phyloP scores from a whole-genome alignment of 495 filamentous ascomycete genomes.

The Ramalina peruviana region DNA sequence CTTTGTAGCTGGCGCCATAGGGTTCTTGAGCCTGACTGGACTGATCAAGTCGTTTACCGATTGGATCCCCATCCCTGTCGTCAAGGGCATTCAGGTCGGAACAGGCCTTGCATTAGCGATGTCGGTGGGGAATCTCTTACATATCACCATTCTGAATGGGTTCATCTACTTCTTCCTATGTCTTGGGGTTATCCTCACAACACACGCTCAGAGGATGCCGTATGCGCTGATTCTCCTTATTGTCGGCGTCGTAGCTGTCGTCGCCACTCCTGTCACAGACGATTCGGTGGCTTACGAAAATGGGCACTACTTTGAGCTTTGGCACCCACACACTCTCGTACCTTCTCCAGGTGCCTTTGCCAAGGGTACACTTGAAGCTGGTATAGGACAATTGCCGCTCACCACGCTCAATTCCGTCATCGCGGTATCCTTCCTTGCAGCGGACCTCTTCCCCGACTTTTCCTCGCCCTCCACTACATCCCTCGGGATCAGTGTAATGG shows the following conservation, averaged over 20 bases:
- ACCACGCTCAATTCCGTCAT: conserved; percentile 86
- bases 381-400: conserved; percentile 74
- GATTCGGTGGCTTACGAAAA: conserved; percentile 1
- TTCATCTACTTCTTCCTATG: conserved; percentile 30
- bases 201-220: conserved; percentile 45
- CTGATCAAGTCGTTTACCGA: conserved; percentile 52
- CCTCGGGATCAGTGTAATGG: conserved; percentile 64
- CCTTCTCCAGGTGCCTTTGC: conserved; percentile 33
- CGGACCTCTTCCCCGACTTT: conserved; percentile 56
- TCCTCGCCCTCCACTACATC: conserved; percentile 52
- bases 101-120: conserved; percentile 70
- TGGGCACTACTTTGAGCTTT: conserved; percentile 35
- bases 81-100: conserved; percentile 90
- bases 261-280: conserved; percentile 20
- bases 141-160: background rate
- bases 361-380: conserved; percentile 40
- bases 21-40: conserved; percentile 64
- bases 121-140: conserved; percentile 32
- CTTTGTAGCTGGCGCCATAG: conserved; percentile 55
- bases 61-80: conserved; percentile 68
- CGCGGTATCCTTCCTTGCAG: conserved; percentile 60
- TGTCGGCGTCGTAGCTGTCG: conserved; percentile 44
- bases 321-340: conserved; percentile 31
- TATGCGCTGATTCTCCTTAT: conserved; percentile 62
- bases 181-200: conserved; percentile 48